Evolutionary conservation across 129 eudicot species (phyloP), one percentile per base, ranked within the genome.

Genomic region (Chrysanthemum makinoi): DNA sequence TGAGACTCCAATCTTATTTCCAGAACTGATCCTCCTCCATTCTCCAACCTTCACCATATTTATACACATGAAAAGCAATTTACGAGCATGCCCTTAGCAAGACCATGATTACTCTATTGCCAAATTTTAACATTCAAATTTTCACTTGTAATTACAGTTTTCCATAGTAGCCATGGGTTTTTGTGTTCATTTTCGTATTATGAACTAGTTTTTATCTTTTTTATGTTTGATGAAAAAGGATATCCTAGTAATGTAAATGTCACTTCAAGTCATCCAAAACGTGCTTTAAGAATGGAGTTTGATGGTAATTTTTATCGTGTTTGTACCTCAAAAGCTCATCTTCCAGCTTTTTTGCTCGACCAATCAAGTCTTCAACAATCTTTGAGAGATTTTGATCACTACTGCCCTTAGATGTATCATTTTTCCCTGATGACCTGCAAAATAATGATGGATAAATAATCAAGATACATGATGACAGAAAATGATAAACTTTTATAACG

Each of bases 1-100:
- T 81, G 91, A 57, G 75, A 19, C 62, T 85, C 95, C 78, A 85
- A 75, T 72, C 74, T 85, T 68, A 85, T 24, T 65, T 90, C 97
- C 43, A 84, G 51, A 66, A 83, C 65, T 9, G 91, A 90, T 62
- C 82, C 82, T 62, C 82, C 82, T 70, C 80, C 79, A 39, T 76
- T 85, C 51, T 85, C 91, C 84, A 90, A 65, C 75, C 95, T 90
- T 82, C 72, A 61, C 70, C 65, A 61, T 51, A 19, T 77, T 44
- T 26, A 47, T 12, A 54, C 72, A 77, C 43, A 64, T 55, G 10
- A 48, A 57, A 26, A 26, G 5, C n/a, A 11, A 16, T 6, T 48
- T 16, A 56, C 52, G 19, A 17, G 30, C 17, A 55, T 12, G 33
- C 43, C 66, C 66, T 60, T 14, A 61, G 18, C 65, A 26, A 60